These are phyloP conservation scores for Cyclotella distinguenda DNA, from an alignment of 108 stramenopile genomes.

Conservation along the genomic window DNA sequence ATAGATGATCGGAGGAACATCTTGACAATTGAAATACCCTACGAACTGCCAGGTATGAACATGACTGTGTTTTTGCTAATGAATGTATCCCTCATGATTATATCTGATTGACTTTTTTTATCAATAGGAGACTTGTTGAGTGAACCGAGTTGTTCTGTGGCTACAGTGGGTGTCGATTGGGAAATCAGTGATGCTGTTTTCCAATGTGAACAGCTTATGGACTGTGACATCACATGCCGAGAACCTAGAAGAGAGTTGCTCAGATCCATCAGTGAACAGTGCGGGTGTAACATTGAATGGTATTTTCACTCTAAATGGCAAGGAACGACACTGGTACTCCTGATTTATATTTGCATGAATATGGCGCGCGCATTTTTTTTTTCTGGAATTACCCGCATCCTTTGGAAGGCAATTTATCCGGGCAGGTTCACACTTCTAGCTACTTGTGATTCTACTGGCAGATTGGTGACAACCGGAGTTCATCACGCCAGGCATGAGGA, in stretches of 20 bases:
- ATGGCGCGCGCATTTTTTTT: slow-evolving; percentile 42
- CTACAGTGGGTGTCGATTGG: slow-evolving; percentile 36
- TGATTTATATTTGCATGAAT: slow-evolving; percentile 49
- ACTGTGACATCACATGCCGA: slow-evolving; percentile 44
- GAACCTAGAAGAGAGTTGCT: slow-evolving; percentile 37
- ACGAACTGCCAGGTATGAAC: slow-evolving; percentile 31
- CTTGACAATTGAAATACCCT: slow-evolving; percentile 30
- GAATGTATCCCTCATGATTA: background rate
- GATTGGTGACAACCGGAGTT: slow-evolving; percentile 21
- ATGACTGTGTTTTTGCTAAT: background rate
- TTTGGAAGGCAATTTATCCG: slow-evolving; percentile 50
- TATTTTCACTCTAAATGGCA: slow-evolving; percentile 51
- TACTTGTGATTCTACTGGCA: slow-evolving; percentile 42
- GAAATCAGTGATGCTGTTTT: slow-evolving; percentile 39
- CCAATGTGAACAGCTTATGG: slow-evolving; percentile 37
- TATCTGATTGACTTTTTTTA: background rate
- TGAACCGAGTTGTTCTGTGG: slow-evolving; percentile 29
- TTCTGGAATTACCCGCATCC: slow-evolving; percentile 37
- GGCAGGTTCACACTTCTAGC: slow-evolving; percentile 40
- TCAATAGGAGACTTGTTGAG: slow-evolving; percentile 7
- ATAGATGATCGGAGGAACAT: slow-evolving; percentile 39
- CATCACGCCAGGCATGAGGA: slow-evolving; percentile 15
- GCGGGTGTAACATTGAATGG: slow-evolving; percentile 55
- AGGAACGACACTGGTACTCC: slow-evolving; percentile 36
- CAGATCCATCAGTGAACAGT: slow-evolving; percentile 17